Evolutionary conservation across 169 alveolate species (phyloP).

Genomic region (Eimeria mitis): DNA sequence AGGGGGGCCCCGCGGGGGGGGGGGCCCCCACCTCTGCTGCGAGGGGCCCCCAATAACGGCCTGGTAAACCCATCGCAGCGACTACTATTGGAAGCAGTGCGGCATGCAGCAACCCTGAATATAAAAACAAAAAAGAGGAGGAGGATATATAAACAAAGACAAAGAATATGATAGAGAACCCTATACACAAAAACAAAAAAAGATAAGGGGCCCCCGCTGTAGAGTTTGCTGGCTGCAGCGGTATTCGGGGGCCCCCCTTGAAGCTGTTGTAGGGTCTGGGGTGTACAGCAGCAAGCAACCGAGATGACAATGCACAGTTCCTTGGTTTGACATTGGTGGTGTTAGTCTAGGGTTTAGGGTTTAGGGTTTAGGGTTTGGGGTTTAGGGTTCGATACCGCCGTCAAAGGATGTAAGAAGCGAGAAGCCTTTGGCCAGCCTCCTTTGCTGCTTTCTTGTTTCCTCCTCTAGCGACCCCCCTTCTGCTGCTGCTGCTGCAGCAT

Average conservation of each 20-base stretch:
- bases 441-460: slow-evolving; percentile 22
- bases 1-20: background rate
- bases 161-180: background rate
- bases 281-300: background rate
- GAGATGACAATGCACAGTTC: background rate
- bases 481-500: slow-evolving; percentile 58
- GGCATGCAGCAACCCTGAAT: slow-evolving; percentile 35
- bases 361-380: slow-evolving; percentile 34
- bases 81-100: slow-evolving; percentile 53
- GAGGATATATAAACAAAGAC: background rate
- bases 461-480: slow-evolving; percentile 15
- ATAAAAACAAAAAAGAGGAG: background rate
- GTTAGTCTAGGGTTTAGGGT: slow-evolving; percentile 7
- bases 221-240: background rate
- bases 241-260: background rate
- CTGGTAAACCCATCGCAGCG: background rate
- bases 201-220: slow-evolving; percentile 17
- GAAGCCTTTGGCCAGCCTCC: slow-evolving; percentile 31
- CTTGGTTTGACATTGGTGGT: background rate
- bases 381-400: slow-evolving; percentile 40
- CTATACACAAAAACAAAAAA: background rate
- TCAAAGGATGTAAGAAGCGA: slow-evolving; percentile 44
- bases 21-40: background rate
- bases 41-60: background rate
- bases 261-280: background rate